These are phyloP conservation scores for Leccinum aurantiacum DNA, from an alignment of 768 basidiomycete species.

Conservation along the genomic window DNA sequence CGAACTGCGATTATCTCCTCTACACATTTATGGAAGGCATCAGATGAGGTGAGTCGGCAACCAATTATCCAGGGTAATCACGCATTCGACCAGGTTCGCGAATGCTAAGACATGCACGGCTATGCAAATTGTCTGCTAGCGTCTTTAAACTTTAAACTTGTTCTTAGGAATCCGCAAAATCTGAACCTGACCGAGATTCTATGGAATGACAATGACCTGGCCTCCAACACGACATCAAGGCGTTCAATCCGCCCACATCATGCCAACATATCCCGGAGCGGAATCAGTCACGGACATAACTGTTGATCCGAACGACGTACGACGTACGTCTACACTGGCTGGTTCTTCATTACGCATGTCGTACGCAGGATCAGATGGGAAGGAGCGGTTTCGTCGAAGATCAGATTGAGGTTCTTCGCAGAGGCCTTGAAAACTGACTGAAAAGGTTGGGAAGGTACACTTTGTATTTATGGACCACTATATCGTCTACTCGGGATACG, in stretches of 20 bases:
- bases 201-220: background rate
- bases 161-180: background rate
- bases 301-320: background rate
- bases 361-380: background rate
- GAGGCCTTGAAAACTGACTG: too few species aligned
- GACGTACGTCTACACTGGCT: too few species aligned
- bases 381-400: background rate
- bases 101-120: conserved; percentile 1
- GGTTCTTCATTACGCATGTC: background rate
- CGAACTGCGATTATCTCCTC: too few species aligned
- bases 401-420: too few species aligned
- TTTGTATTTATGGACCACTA: too few species aligned
- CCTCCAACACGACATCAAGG: too few species aligned
- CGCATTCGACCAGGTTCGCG: too few species aligned
- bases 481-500: too few species aligned
- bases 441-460: background rate
- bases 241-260: background rate
- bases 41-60: too few species aligned
- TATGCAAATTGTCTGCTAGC: conserved; percentile 12
- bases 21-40: too few species aligned
- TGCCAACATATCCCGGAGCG: background rate
- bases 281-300: background rate
- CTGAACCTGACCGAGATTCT: background rate
- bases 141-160: conserved; percentile 7
- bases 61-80: background rate